Percentiles rank a stretch among this genome's conserved stretches.
Conservation (phyloP, 129 eudicot genomes). For the Helianthus annuus region DNA sequence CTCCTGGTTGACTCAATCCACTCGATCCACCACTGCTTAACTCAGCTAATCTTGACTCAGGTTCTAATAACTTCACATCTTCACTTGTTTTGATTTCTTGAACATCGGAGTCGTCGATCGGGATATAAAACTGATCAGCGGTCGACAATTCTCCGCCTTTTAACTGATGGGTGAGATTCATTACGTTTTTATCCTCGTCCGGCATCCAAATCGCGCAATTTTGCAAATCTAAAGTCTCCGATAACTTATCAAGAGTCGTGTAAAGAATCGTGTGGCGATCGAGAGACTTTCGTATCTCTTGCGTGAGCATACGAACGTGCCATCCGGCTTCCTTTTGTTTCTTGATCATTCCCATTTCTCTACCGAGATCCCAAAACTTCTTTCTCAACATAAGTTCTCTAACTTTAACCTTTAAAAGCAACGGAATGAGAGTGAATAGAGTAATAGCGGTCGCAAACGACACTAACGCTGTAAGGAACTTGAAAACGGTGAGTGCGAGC, state of each 20-base stretch:
- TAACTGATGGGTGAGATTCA: constrained; percentile 72
- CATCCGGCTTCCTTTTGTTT: constrained; percentile 65
- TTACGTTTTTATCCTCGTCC: constrained; percentile 49
- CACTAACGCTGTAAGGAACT: constrained; percentile 79
- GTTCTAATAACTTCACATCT: constrained; percentile 52
- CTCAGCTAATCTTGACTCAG: constrained; percentile 52
- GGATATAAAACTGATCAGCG: constrained; percentile 26
- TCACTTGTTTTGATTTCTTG: constrained; percentile 52
- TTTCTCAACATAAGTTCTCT: constrained; percentile 73
- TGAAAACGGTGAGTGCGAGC: constrained; percentile 79
- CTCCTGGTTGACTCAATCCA: constrained; percentile 47
- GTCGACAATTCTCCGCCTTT: constrained; percentile 37
- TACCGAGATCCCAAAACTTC: constrained; percentile 77
- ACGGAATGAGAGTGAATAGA: constrained; percentile 68
- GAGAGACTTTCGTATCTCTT: constrained; percentile 73
- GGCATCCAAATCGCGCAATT: constrained; percentile 92
- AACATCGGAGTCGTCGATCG: constrained; percentile 57
- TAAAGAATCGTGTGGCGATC: constrained; percentile 74
- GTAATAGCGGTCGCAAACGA: constrained; percentile 85
- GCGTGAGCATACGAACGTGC: constrained; percentile 92
- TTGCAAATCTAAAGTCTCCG: constrained; percentile 63
- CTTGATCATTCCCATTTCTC: constrained; percentile 78
- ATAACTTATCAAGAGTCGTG: constrained; percentile 78
- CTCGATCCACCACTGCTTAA: constrained; percentile 54
- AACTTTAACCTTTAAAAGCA: constrained; percentile 72